Evolutionary conservation across 2,329 filamentous ascomycete species (phyloP), one percentile per base, ranked within the genome.

Genomic region (Grosmannia clavigera): DNA sequence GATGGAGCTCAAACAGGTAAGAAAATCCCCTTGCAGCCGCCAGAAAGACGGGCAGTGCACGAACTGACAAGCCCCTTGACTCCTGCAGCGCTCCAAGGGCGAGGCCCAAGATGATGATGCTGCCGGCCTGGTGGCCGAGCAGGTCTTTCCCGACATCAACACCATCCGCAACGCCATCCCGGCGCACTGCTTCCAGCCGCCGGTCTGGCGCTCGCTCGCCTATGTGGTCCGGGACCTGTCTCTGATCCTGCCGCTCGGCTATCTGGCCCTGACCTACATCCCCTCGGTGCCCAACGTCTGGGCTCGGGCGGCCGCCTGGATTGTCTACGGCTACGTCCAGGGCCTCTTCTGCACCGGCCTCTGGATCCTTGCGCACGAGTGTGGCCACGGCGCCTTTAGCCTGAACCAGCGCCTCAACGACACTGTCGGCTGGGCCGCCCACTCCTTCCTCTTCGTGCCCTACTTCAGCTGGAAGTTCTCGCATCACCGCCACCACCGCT

Each of bases 401-500:
- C 78, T 88, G 29, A 95, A 89, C 69, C 92, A 88, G 77, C 77
- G 83, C n/a, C 75, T 97, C 71, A 97, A 97, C 78, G 91, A 97
- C 75, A 83, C 87, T 25, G 90, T 92, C 60, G 92, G 92, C 68
- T 96, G 89, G 88, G 73, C 95, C 70, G 83, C 89, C 67, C 92
- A 97, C 78, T 96, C 92, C 46, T 74, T 84, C 53, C 84, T 96
- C 35, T 80, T 96, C 46, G 65, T 99, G 57, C 94, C 94, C 27
- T 99, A 96, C 79, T 99, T 96, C 79, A 95, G 90, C 70, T 99
- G 94, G 94, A 95, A 99, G 79, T 92, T 96, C 76, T 96, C 91
- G 66, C 94, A 99, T 78, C 88, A 90, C 78, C 96, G 96, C 84
- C 94, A 99, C 80, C 94, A 99, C 87, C 97, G 97, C 82, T 91